Conservation (phyloP, 371 early-diverging fungal genomes). For the Choanephora cucurbitarum region DNA sequence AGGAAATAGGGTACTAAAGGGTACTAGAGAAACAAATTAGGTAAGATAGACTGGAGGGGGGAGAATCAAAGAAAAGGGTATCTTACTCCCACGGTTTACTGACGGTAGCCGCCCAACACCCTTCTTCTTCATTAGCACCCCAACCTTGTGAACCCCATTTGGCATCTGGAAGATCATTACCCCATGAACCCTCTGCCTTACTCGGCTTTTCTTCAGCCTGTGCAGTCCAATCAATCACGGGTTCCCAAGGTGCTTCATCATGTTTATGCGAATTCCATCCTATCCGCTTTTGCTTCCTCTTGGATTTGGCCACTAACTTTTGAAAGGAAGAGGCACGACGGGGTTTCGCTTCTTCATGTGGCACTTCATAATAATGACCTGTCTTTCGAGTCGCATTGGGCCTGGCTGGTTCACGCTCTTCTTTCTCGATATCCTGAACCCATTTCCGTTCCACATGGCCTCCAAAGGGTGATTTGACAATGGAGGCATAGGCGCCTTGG, state of each 20-base stretch:
- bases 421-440: conserved; percentile 21
- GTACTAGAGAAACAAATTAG: neutral
- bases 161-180: conserved; percentile 7
- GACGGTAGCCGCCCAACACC: conserved; percentile 23
- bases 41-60: neutral
- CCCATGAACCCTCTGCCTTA: conserved; percentile 17
- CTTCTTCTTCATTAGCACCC: conserved; percentile 16
- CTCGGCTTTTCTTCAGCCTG: neutral
- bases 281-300: conserved; percentile 19
- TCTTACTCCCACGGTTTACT: conserved; percentile 24
- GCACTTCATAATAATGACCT: conserved; percentile 14
- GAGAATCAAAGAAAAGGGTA: neutral
- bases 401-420: conserved; percentile 7
- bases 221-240: conserved; percentile 28
- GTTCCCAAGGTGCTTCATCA: conserved; percentile 28
- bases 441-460: conserved; percentile 24
- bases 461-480: conserved; percentile 31
- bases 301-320: conserved; percentile 9
- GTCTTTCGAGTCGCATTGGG: conserved; percentile 7
- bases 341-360: neutral
- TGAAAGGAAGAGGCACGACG: conserved; percentile 14
- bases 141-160: conserved; percentile 9
- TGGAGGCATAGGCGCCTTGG: conserved; percentile 26
- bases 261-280: conserved; percentile 39
- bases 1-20: neutral